Percentiles rank a stretch among this genome's conserved stretches.
These are phyloP conservation scores for Trichosporon asahii DNA, from an alignment of 1,284 basidiomycete species.

Conservation along the genomic window DNA sequence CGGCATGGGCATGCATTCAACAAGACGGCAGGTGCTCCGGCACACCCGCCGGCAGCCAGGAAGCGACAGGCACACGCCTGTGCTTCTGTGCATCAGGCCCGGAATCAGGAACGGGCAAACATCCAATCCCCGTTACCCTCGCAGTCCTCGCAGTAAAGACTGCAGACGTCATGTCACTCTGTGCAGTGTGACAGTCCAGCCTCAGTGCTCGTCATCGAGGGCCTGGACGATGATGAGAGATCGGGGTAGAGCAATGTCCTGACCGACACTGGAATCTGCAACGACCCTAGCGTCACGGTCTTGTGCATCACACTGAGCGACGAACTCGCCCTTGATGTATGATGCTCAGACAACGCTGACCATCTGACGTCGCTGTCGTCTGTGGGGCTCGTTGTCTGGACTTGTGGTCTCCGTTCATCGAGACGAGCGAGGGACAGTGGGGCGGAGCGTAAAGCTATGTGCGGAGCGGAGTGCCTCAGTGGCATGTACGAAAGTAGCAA, in stretches of 20 bases:
- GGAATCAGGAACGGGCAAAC: neutral
- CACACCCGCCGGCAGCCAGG: neutral
- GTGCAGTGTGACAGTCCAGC: neutral
- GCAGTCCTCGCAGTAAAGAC: neutral
- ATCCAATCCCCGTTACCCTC: neutral
- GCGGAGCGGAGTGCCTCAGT: no score
- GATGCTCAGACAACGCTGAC: neutral
- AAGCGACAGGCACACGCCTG: neutral
- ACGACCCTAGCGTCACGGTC: neutral
- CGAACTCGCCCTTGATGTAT: neutral
- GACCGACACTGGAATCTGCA: neutral
- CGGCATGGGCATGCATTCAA: neutral
- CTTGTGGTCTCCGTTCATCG: no score
- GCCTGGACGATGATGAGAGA: neutral
- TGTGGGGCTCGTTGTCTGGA: neutral
- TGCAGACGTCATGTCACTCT: neutral
- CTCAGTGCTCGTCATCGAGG: neutral
- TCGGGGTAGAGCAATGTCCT: neutral
- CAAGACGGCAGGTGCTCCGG: neutral
- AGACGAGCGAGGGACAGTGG: neutral
- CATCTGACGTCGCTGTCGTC: neutral
- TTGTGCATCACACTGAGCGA: neutral
- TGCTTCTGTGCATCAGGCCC: slow-evolving; percentile 1
- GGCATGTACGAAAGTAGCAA: neutral
- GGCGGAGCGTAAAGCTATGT: neutral